phyloP scores from a whole-genome alignment of 73 alveolate species.

The Durusdinium trenchii region DNA sequence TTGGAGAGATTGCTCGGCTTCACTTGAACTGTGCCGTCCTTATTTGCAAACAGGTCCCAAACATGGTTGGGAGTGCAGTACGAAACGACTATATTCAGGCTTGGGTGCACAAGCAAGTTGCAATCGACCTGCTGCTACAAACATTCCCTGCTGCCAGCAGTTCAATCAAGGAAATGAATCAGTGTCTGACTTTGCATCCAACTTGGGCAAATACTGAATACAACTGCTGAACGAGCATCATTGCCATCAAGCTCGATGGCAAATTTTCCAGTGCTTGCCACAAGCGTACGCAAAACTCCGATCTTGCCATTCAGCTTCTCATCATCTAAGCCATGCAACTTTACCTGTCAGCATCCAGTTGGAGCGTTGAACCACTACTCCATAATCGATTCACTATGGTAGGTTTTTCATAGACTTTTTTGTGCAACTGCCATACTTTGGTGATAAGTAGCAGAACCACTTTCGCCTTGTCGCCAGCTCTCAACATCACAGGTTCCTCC shows the following conservation, averaged over 20 bases:
- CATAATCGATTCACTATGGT: too few species aligned
- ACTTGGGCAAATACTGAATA: background rate
- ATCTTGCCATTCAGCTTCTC: constrained; percentile 51
- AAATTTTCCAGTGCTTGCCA: constrained; percentile 75
- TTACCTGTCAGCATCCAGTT: background rate
- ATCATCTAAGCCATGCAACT: constrained; percentile 49
- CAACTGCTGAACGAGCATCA: background rate
- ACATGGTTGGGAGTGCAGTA: too few species aligned
- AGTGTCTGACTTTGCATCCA: background rate
- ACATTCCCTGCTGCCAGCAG: background rate
- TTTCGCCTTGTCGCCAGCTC: constrained; percentile 74
- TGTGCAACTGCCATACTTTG: too few species aligned
- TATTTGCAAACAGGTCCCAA: background rate
- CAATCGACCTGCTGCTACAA: background rate
- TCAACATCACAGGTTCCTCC: constrained; percentile 64
- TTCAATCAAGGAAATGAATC: background rate
- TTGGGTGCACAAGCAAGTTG: background rate
- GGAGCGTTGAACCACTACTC: background rate
- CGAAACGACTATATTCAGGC: too few species aligned
- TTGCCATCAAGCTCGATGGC: constrained; percentile 63
- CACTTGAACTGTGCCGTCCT: constrained; percentile 56
- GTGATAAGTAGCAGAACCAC: too few species aligned
- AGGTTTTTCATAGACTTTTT: too few species aligned
- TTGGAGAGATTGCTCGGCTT: constrained; percentile 38
- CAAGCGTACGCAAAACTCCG: constrained; percentile 39